Base-by-base conservation (phyloP, 148 eudicot genomes). In the Amaranthus cruentus region DNA sequence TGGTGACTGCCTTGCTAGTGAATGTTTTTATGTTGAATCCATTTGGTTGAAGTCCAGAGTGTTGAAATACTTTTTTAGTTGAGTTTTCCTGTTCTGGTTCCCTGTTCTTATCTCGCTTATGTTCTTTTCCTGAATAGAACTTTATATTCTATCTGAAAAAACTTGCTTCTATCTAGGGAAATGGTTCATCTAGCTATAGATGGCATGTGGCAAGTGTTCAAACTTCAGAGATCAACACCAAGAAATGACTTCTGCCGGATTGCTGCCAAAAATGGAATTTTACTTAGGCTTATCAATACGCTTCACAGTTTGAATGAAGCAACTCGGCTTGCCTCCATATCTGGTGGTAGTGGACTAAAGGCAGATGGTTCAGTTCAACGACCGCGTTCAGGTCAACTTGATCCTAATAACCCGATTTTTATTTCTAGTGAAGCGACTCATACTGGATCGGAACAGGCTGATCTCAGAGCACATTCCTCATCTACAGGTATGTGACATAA, bases 141-240 rank as follows among this genome's bases (percentile, higher is more conserved):
- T 47, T 73, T 77, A 10, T 69, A 50, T 64, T 18, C 55, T 10
- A 64, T 63, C 71, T 74, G 21, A 74, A 49, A 59, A 61, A 28
- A 9, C 66, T 76, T 65, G 44, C 57, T 56, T 73, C 66, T 72
- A 53, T 78, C 62, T 90, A 95, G 99, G 94, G 97, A 90, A 86
- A 91, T 95, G 99, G 96, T 95, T 81, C 99, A 95, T 85, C 85
- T 95, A 75, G 99, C 99, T 76, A 90, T 95, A 55, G 97, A 95
- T 88, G 99, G 97, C 78, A 92, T 95, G 93, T 92, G 97, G 99
- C 94, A 95, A 84, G 88, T 95, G 72, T 92, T 95, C 78, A 95
- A 95, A 85, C 99, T 95, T 80, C 96, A 95, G 81, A 83, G 90
- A 64, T 88, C 94, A 42, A 95, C 96, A 67, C 89, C 96, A 50